Conservation (phyloP, 2,329 filamentous ascomycete genomes). For the Aspergillus sp. region DNA sequence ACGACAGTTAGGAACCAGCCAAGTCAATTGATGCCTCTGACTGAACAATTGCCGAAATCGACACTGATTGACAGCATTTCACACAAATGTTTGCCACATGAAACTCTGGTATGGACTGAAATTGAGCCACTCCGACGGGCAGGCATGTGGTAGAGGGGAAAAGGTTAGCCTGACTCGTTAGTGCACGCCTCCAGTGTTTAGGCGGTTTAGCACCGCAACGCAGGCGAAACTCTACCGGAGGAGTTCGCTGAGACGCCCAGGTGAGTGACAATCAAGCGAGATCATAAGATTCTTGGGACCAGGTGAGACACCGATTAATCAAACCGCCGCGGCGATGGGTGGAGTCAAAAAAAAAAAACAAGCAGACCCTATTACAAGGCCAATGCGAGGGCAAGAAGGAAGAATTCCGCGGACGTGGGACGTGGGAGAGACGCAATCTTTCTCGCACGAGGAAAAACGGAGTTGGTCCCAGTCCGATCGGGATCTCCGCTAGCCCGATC, state of each 20-base stretch:
- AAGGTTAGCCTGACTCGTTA: constrained; percentile 1
- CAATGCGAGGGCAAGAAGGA: no score
- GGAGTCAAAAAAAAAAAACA: neutral
- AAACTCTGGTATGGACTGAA: neutral
- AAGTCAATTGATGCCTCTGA: neutral
- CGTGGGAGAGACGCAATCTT: no score
- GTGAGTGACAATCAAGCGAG: neutral
- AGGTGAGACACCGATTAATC: constrained; percentile 5
- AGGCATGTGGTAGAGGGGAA: neutral
- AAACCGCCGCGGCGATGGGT: neutral
- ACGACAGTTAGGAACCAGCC: no score
- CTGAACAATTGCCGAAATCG: neutral
- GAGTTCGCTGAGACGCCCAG: neutral
- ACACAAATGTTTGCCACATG: neutral
- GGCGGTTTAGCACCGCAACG: neutral
- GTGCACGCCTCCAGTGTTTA: neutral
- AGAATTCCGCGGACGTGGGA: no score
- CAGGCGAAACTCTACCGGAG: neutral
- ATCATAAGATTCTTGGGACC: constrained; percentile 3
- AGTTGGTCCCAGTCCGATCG: no score
- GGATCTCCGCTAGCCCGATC: no score
- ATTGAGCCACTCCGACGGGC: neutral
- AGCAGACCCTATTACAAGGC: no score
- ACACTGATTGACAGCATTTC: neutral
- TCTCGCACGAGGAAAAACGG: no score